Percentiles rank a stretch among this genome's conserved stretches.
These are phyloP conservation scores for Penicillium sp. DNA, from an alignment of 2,329 filamentous ascomycete genomes.

Conservation along the genomic window DNA sequence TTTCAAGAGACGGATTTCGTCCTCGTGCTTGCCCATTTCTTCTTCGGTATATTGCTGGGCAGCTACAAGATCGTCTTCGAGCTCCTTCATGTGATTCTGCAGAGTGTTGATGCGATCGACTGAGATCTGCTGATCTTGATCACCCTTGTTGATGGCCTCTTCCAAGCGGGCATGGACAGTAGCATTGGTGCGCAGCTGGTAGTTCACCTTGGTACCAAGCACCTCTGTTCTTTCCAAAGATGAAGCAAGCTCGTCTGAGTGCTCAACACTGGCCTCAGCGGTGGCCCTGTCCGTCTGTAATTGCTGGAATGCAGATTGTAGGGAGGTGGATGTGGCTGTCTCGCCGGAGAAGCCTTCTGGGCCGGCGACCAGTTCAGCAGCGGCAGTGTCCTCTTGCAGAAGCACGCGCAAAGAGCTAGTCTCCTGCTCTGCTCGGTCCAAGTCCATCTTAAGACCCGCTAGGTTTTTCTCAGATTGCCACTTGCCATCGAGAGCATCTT, in stretches of 20 bases:
- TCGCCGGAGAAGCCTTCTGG: slow-evolving; percentile 44
- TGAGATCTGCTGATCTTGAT: slow-evolving; percentile 77
- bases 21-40: slow-evolving; percentile 78
- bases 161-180: slow-evolving; percentile 74
- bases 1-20: slow-evolving; percentile 73
- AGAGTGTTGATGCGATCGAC: slow-evolving; percentile 80
- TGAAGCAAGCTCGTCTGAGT: slow-evolving; percentile 69
- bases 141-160: slow-evolving; percentile 78
- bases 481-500: slow-evolving; percentile 93
- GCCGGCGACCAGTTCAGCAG: slow-evolving; percentile 58
- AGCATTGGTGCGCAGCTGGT: slow-evolving; percentile 77
- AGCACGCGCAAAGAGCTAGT: slow-evolving; percentile 78
- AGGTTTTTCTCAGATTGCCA: slow-evolving; percentile 94
- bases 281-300: slow-evolving; percentile 68
- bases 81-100: slow-evolving; percentile 73
- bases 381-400: slow-evolving; percentile 77
- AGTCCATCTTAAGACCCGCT: slow-evolving; percentile 87
- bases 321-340: slow-evolving; percentile 67
- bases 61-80: slow-evolving; percentile 80
- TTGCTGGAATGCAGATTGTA: slow-evolving; percentile 73
- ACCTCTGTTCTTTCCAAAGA: slow-evolving; percentile 78
- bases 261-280: slow-evolving; percentile 69
- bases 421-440: slow-evolving; percentile 93
- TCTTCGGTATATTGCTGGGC: slow-evolving; percentile 89
- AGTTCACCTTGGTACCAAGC: slow-evolving; percentile 74